Evolutionary conservation across 2,329 filamentous ascomycete genomes (phyloP).

Genomic region (Phyllosticta paracitricarpa): DNA sequence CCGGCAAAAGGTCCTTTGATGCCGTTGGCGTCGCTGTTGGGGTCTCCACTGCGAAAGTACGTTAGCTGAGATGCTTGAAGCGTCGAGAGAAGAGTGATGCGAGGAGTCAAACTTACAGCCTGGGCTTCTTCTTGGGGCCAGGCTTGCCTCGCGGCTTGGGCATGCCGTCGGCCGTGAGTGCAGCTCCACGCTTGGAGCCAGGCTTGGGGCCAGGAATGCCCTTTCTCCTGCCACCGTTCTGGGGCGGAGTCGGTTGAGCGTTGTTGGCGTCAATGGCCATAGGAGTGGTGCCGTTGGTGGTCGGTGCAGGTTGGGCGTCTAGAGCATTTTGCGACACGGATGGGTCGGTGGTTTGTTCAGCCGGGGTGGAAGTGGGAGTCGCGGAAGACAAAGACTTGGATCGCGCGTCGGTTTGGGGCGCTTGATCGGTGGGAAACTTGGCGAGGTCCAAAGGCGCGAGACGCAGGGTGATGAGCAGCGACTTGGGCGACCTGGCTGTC

Average conservation of each 20-base stretch:
- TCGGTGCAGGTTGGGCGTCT: conserved; percentile 32
- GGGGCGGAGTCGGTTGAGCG: conserved; percentile 31
- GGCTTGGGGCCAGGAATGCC: conserved; percentile 60
- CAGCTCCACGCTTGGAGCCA: conserved; percentile 48
- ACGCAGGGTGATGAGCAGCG: conserved; percentile 22
- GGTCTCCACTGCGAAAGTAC: conserved; percentile 35
- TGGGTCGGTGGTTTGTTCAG: conserved; percentile 8
- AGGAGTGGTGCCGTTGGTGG: conserved; percentile 18
- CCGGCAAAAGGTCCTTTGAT: conserved; percentile 30
- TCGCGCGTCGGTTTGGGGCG: conserved; percentile 16
- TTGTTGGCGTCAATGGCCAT: conserved; percentile 18
- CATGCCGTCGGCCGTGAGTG: conserved; percentile 44
- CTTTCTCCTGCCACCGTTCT: conserved; percentile 59
- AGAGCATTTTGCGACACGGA: conserved; percentile 14
- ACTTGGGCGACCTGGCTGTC: conserved; percentile 24
- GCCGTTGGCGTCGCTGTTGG: conserved; percentile 32
- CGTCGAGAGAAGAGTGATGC: background rate
- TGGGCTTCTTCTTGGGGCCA: conserved; percentile 91
- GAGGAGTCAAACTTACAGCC: conserved; percentile 63
- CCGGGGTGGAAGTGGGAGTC: conserved; percentile 27
- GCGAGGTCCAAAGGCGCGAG: conserved; percentile 22
- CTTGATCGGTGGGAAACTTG: conserved; percentile 15
- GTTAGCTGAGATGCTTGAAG: conserved; percentile 20
- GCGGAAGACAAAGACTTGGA: conserved; percentile 31
- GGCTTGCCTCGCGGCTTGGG: conserved; percentile 77